Percentiles rank a stretch among this genome's conserved stretches.
Evolutionary conservation across 805 yeast genomes (phyloP).

Genomic region (Jamesozyma rosinii): DNA sequence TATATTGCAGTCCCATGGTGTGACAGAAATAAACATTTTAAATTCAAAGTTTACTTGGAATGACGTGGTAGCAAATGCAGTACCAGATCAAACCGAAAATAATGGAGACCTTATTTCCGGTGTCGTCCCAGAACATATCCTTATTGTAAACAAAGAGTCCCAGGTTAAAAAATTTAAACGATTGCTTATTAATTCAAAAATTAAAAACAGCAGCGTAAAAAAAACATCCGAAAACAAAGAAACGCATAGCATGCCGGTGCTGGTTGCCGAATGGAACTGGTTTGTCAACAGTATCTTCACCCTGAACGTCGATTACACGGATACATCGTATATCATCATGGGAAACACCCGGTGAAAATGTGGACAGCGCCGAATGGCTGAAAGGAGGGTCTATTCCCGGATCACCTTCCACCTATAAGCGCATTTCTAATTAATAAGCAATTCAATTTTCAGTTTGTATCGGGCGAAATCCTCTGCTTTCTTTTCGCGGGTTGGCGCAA

Average conservation of each 20-base stretch:
- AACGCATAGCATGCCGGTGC: background rate
- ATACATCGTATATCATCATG: background rate
- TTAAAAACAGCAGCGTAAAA: background rate
- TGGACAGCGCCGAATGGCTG: background rate
- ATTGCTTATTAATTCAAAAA: constrained; percentile 1
- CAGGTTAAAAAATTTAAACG: constrained; percentile 23
- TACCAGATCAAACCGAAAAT: background rate
- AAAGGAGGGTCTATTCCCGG: background rate
- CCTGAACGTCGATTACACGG: constrained; percentile 13
- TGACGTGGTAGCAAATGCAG: background rate
- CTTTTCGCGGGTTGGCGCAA: too few species aligned
- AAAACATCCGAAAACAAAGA: background rate
- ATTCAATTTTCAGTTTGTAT: background rate
- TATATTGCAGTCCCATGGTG: constrained; percentile 24
- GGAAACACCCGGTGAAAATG: background rate
- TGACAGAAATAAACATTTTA: constrained; percentile 14
- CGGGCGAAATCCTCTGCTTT: background rate
- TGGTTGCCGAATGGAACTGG: constrained; percentile 31
- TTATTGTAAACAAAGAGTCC: constrained; percentile 30
- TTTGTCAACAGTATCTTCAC: constrained; percentile 25
- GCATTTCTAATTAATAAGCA: background rate
- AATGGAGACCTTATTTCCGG: background rate
- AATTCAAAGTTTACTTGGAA: constrained; percentile 6
- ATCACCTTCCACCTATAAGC: background rate
- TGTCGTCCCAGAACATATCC: constrained; percentile 38